A percentile compares a stretch with the other conserved stretches of the same genome.
These are phyloP conservation scores for Podaxis sp. DNA, from an alignment of 768 basidiomycete species.

Conservation along the genomic window DNA sequence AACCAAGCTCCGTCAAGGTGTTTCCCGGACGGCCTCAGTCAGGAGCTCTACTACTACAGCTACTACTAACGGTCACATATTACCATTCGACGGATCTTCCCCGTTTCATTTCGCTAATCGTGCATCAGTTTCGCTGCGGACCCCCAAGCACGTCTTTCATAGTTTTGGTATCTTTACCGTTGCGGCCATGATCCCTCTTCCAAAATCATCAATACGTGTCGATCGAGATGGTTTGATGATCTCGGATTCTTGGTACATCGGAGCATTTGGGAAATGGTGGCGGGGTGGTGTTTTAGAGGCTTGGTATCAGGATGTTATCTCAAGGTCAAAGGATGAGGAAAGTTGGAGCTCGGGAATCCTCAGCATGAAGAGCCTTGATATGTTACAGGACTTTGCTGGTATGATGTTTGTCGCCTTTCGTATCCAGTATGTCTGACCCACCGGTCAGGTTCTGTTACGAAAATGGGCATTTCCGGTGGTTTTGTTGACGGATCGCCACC, in stretches of 20 bases:
- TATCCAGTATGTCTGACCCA: conserved; percentile 6
- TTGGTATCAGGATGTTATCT: conserved; percentile 73
- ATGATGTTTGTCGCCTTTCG: conserved; percentile 20
- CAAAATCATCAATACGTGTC: conserved; percentile 35
- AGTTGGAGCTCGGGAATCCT: conserved; percentile 78
- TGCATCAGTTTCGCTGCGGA: conserved; percentile 89
- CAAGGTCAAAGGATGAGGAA: conserved; percentile 65
- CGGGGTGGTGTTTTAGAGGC: conserved; percentile 75
- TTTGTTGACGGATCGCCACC: conserved; percentile 50
- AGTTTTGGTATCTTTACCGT: conserved; percentile 86
- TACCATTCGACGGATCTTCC: conserved; percentile 25
- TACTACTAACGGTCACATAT: conserved; percentile 1
- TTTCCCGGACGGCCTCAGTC: conserved; percentile 29
- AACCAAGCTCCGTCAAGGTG: conserved; percentile 25
- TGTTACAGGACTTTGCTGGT: conserved; percentile 68
- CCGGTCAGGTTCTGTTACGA: conserved; percentile 46
- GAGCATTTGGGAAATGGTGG: conserved; percentile 92
- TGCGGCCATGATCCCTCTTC: conserved; percentile 67
- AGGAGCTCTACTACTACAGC: conserved; percentile 15
- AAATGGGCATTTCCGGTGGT: conserved; percentile 44
- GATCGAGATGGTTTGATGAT: conserved; percentile 50
- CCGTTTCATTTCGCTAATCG: conserved; percentile 89
- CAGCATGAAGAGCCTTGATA: conserved; percentile 71
- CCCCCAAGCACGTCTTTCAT: conserved; percentile 84
- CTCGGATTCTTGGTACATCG: conserved; percentile 86